These are phyloP conservation scores for Peribolospora kevripleyi DNA, from an alignment of 768 basidiomycete genomes.

Conservation along the genomic window DNA sequence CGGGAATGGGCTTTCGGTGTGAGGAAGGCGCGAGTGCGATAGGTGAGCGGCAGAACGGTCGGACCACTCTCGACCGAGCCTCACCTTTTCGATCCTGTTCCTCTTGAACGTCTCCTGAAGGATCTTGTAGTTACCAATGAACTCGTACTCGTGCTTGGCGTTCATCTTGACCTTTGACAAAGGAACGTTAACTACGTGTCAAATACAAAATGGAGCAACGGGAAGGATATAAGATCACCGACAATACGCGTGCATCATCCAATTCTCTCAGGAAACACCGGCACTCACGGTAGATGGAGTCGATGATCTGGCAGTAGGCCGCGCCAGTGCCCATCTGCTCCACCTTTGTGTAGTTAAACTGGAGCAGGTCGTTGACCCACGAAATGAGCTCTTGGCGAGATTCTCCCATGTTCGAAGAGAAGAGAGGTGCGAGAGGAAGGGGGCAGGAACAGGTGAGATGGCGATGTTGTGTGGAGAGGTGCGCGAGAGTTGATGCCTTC, in stretches of 20 bases:
- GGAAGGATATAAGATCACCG: background rate
- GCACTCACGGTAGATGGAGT: constrained; percentile 67
- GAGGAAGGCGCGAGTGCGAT: constrained; percentile 4
- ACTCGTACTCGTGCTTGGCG: constrained; percentile 86
- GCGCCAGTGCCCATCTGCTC: constrained; percentile 36
- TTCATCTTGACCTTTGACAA: constrained; percentile 86
- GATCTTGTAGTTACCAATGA: constrained; percentile 80
- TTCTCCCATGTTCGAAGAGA: constrained; percentile 1
- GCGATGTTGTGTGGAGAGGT: no score
- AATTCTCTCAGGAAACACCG: background rate
- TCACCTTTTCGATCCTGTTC: constrained; percentile 81
- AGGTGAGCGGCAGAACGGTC: background rate
- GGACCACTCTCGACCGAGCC: background rate
- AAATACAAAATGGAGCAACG: background rate
- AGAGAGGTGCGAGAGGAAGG: no score
- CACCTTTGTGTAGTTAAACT: constrained; percentile 72
- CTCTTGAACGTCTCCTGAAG: constrained; percentile 75
- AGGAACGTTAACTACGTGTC: constrained; percentile 51
- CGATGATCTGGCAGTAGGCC: constrained; percentile 83
- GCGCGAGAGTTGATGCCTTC: no score
- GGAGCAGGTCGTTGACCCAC: constrained; percentile 86
- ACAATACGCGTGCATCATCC: background rate
- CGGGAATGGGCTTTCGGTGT: constrained; percentile 50
- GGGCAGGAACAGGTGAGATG: no score
- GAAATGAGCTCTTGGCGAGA: constrained; percentile 46